Evolutionary conservation across 352 stramenopile genomes (phyloP), one percentile per base, ranked within the genome.

Genomic region (Pythium sukuiense): DNA sequence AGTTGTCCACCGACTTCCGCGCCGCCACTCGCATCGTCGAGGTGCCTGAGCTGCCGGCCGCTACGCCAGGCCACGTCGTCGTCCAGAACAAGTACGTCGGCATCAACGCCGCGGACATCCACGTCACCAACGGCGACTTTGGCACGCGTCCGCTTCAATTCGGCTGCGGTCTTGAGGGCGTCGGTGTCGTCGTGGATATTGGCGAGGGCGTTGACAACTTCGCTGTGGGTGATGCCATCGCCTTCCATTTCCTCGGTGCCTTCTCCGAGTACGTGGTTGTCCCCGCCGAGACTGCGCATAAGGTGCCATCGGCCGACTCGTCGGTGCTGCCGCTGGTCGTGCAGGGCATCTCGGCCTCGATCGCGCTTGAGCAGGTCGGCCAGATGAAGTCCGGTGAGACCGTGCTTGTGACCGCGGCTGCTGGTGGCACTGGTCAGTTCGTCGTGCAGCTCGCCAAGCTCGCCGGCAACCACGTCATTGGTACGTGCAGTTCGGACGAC

Each of bases 371-470:
- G 61, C 43, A 80, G 24, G 72, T 76, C 29, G 76, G 74, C 13
- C 53, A 77, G 60, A 84, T 84, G 74, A 77, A 27, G 13, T 48
- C 67, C 43, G 66, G 66, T 12, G 76, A 84, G 72, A 80, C 69
- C 24, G 70, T 84, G 60, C 69, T 84, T 0, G 64, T 84, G 61
- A 81, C 76, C 20, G 69, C 74, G 1, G 74, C 74, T 0, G 74
- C 76, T 16, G 85, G 84, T 30, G 85, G 75, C 16, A 93, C 83
- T 18, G 87, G 87, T 18, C 64, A 90, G 33, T 87, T 89, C 55
- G 87, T 71, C 18, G 67, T 93, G 55, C 86, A 94, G 62, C 70
- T 96, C 56, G 85, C 83, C 41, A 89, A 89, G 56, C 81, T 79
- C 16, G 69, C 89, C 18, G 81, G 81, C 37, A 89, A 87, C 71